A percentile compares a stretch with the other conserved stretches of the same genome.
phyloP scores from a whole-genome alignment of 768 basidiomycete species.

The Mycena olivaceomarginata region DNA sequence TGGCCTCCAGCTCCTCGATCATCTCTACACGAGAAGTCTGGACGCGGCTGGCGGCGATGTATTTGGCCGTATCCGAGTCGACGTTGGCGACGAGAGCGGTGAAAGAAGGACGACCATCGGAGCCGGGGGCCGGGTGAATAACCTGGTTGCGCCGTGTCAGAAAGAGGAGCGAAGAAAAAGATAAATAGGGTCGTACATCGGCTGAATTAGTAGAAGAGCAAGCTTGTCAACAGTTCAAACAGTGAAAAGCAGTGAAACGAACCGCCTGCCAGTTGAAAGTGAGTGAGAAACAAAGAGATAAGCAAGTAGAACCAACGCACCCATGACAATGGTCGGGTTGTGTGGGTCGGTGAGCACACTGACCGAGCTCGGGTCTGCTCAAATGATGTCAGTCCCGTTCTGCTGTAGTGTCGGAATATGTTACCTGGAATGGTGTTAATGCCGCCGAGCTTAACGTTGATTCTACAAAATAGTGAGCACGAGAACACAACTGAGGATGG shows the following conservation, averaged over 20 bases:
- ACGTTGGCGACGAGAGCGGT: conserved; percentile 90
- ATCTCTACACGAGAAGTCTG: neutral
- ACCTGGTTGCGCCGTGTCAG: conserved; percentile 56
- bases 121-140: conserved; percentile 89
- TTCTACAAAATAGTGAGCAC: conserved; percentile 61
- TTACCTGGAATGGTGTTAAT: conserved; percentile 82
- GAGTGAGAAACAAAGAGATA: neutral
- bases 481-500: conserved; percentile 20
- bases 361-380: conserved; percentile 74
- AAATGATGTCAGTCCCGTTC: neutral
- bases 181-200: conserved; percentile 57
- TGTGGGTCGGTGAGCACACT: conserved; percentile 69
- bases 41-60: conserved; percentile 62
- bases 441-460: conserved; percentile 91
- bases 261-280: conserved; percentile 14
- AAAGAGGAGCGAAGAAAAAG: neutral
- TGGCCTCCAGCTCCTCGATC: neutral
- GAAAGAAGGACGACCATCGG: conserved; percentile 87
- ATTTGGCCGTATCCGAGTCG: conserved; percentile 86
- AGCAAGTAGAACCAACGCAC: conserved; percentile 55
- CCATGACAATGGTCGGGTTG: conserved; percentile 88
- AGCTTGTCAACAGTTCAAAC: conserved; percentile 60
- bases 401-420: neutral
- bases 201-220: conserved; percentile 62
- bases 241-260: conserved; percentile 10